A percentile compares a stretch with the other conserved stretches of the same genome.
Evolutionary conservation across 78 protist genomes (phyloP).

Genomic region (Polysphondylium violaceum): DNA sequence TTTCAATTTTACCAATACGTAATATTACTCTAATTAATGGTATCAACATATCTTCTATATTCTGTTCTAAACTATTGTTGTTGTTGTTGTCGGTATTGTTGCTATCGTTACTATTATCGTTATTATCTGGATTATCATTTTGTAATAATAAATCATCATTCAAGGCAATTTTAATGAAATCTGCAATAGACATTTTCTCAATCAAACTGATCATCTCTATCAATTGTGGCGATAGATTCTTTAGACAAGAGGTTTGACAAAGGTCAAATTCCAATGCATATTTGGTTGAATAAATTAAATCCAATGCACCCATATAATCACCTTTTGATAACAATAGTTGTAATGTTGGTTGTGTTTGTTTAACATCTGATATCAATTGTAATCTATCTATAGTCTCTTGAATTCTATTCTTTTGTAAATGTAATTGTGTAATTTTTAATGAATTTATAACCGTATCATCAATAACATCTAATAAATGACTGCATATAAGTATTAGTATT

Average conservation of each 20-base stretch:
- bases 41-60: slow-evolving; percentile 3
- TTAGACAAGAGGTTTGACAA: background rate
- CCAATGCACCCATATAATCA: slow-evolving; percentile 78
- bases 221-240: slow-evolving; percentile 63
- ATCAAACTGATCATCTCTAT: slow-evolving; percentile 47
- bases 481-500: background rate
- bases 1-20: slow-evolving; percentile 25
- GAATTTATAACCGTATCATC: slow-evolving; percentile 29
- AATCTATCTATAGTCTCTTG: slow-evolving; percentile 27
- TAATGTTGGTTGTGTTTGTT: slow-evolving; percentile 69
- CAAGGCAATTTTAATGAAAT: slow-evolving; percentile 38
- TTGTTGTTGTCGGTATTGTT: background rate
- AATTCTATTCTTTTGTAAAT: slow-evolving; percentile 60
- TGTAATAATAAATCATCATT: slow-evolving; percentile 26
- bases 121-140: background rate
- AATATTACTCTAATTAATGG: slow-evolving; percentile 24
- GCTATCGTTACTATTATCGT: background rate
- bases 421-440: slow-evolving; percentile 31
- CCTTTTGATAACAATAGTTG: slow-evolving; percentile 63
- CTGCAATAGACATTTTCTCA: slow-evolving; percentile 64
- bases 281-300: slow-evolving; percentile 60
- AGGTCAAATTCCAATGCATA: background rate
- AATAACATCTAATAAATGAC: background rate
- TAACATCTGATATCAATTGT: slow-evolving; percentile 14
- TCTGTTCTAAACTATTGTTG: background rate